Conservation (phyloP, 2,329 filamentous ascomycete genomes). For the Lecanicillium sp. region DNA sequence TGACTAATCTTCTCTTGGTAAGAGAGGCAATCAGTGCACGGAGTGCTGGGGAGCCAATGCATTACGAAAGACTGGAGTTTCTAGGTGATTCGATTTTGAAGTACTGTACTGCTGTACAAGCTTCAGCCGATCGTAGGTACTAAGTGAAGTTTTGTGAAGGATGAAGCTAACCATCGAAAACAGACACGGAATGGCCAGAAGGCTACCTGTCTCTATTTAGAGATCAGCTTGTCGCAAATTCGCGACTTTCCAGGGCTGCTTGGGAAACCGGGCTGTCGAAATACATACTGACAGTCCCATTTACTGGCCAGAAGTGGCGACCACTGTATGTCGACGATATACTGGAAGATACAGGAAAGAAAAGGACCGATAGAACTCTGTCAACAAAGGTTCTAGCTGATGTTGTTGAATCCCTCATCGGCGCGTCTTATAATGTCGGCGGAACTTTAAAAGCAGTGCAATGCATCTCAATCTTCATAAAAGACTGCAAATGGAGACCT, state of each 20-base stretch:
- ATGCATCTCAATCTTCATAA: constrained; percentile 60
- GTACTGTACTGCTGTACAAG: constrained; percentile 57
- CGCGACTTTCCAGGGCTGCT: constrained; percentile 58
- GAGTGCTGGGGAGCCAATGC: constrained; percentile 45
- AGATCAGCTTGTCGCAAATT: constrained; percentile 65
- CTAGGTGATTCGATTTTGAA: constrained; percentile 82
- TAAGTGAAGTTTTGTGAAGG: no score
- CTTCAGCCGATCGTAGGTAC: constrained; percentile 43
- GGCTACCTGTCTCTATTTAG: constrained; percentile 63
- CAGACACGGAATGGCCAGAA: constrained; percentile 65
- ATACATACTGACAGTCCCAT: constrained; percentile 62
- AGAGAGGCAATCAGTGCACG: constrained; percentile 63
- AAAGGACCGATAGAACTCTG: constrained; percentile 27
- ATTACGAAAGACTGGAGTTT: constrained; percentile 84
- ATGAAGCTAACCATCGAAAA: constrained; percentile 6
- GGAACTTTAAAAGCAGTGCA: constrained; percentile 53
- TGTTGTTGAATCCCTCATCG: constrained; percentile 78
- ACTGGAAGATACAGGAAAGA: constrained; percentile 12
- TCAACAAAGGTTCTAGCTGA: constrained; percentile 81
- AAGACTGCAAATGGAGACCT: constrained; percentile 46
- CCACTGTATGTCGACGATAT: constrained; percentile 47
- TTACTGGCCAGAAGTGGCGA: constrained; percentile 65
- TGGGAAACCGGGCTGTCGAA: constrained; percentile 55
- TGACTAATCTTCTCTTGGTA: constrained; percentile 48
- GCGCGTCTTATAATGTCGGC: constrained; percentile 62